phyloP scores from a whole-genome alignment of 768 basidiomycete species.

The Amanita rubescens region DNA sequence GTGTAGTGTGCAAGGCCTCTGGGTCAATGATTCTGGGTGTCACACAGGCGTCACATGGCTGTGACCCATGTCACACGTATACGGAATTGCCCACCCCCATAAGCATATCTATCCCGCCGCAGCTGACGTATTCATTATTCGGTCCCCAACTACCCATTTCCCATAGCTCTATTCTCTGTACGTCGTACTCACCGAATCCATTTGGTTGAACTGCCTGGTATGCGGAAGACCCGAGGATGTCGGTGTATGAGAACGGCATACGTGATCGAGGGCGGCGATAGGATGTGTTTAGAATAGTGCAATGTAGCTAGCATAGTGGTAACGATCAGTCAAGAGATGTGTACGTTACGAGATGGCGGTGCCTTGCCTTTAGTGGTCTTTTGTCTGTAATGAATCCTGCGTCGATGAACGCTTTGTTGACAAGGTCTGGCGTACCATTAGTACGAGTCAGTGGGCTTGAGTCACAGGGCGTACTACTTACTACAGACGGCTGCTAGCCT shows the following conservation, averaged over 20 bases:
- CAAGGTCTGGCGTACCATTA: slow-evolving; percentile 25
- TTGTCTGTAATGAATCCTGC: slow-evolving; percentile 38
- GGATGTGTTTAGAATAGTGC: slow-evolving; percentile 43
- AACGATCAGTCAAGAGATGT: not conserved
- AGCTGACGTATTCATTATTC: slow-evolving; percentile 56
- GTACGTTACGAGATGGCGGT: not conserved
- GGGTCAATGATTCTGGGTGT: not conserved
- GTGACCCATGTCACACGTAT: not conserved
- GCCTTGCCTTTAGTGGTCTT: slow-evolving; percentile 43
- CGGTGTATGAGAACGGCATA: slow-evolving; percentile 30
- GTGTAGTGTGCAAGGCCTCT: not conserved
- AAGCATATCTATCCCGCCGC: slow-evolving; percentile 24
- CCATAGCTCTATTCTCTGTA: slow-evolving; percentile 58
- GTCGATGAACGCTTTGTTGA: slow-evolving; percentile 22
- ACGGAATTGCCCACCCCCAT: not conserved
- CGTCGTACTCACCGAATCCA: slow-evolving; percentile 44
- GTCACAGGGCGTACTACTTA: slow-evolving; percentile 20
- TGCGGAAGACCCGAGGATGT: slow-evolving; percentile 22
- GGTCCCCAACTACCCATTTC: slow-evolving; percentile 62
- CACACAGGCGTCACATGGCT: not conserved
- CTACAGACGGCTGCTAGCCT: slow-evolving; percentile 24
- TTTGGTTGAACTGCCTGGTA: not conserved
- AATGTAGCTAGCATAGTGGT: slow-evolving; percentile 30
- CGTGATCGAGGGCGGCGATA: slow-evolving; percentile 31
- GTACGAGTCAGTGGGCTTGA: slow-evolving; percentile 22